These are phyloP conservation scores for Caryopteris hybrid DNA, from an alignment of 305 asterid species.

Conservation along the genomic window DNA sequence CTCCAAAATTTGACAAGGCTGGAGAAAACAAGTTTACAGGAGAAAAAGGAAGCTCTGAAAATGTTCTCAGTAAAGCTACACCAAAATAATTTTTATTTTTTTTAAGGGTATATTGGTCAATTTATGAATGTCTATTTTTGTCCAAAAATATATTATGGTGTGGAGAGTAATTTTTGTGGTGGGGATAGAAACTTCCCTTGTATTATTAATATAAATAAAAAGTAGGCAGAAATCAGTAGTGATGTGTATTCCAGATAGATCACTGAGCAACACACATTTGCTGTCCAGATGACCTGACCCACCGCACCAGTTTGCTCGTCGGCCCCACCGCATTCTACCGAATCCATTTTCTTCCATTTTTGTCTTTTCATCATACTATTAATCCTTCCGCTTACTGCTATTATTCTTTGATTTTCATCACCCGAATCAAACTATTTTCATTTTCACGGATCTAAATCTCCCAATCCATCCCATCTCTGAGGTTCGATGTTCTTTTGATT, in stretches of 20 bases:
- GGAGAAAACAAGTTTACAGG: too few species aligned
- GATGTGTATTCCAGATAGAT: background rate
- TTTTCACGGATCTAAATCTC: slow-evolving; percentile 4
- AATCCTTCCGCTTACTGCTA: background rate
- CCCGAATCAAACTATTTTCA: background rate
- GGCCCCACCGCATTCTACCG: slow-evolving; percentile 27
- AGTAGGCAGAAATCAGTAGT: too few species aligned
- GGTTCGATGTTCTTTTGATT: slow-evolving; percentile 22
- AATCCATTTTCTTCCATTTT: background rate
- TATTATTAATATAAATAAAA: too few species aligned
- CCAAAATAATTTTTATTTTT: too few species aligned
- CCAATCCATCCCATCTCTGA: slow-evolving; percentile 26
- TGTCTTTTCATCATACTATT: background rate
- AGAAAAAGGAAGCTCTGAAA: too few species aligned
- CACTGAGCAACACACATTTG: slow-evolving; percentile 15
- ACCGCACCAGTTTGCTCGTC: background rate
- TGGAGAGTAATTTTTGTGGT: too few species aligned
- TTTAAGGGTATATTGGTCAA: too few species aligned
- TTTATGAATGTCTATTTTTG: too few species aligned
- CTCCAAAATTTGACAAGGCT: too few species aligned
- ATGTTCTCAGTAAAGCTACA: too few species aligned
- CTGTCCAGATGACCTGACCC: slow-evolving; percentile 19
- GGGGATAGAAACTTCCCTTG: too few species aligned
- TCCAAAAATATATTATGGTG: too few species aligned
- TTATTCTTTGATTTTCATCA: background rate